Percentiles rank a stretch among this genome's conserved stretches.
Conservation (phyloP, 352 stramenopile species). For the Peronospora belbahrii region DNA sequence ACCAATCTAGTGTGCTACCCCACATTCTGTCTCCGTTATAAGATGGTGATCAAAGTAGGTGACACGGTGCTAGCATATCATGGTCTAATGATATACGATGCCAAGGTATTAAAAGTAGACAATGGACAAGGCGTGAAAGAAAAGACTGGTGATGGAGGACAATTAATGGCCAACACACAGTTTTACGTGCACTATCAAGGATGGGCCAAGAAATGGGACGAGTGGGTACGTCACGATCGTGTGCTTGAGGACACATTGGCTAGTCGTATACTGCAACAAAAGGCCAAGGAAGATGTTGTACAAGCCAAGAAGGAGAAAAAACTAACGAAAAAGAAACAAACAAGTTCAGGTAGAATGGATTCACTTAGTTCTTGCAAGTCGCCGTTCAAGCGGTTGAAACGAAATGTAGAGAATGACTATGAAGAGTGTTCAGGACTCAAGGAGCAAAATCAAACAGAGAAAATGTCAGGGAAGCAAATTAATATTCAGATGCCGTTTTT, state of each 20-base stretch:
- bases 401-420: constrained; percentile 54
- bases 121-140: constrained; percentile 70
- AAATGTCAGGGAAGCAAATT: constrained; percentile 33
- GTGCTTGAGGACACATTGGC: constrained; percentile 60
- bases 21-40: too few relatives aligned
- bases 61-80: constrained; percentile 73
- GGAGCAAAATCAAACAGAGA: not conserved
- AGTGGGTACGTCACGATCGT: constrained; percentile 73
- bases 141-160: constrained; percentile 53
- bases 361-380: too few relatives aligned
- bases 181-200: constrained; percentile 90
- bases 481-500: constrained; percentile 85
- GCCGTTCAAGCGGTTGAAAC: constrained; percentile 76
- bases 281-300: constrained; percentile 35
- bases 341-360: constrained; percentile 57
- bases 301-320: constrained; percentile 62
- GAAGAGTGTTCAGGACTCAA: constrained; percentile 38
- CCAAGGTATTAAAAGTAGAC: too few relatives aligned
- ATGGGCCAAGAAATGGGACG: constrained; percentile 90
- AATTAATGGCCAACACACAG: constrained; percentile 31
- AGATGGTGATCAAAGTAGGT: constrained; percentile 53
- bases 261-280: constrained; percentile 49
- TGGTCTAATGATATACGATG: constrained; percentile 81
- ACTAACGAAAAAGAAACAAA: constrained; percentile 49
- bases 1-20: too few relatives aligned